A percentile compares a stretch with the other conserved stretches of the same genome.
Conservation (phyloP, 2,329 filamentous ascomycete species). For the Exophiala lecanii-corni region DNA sequence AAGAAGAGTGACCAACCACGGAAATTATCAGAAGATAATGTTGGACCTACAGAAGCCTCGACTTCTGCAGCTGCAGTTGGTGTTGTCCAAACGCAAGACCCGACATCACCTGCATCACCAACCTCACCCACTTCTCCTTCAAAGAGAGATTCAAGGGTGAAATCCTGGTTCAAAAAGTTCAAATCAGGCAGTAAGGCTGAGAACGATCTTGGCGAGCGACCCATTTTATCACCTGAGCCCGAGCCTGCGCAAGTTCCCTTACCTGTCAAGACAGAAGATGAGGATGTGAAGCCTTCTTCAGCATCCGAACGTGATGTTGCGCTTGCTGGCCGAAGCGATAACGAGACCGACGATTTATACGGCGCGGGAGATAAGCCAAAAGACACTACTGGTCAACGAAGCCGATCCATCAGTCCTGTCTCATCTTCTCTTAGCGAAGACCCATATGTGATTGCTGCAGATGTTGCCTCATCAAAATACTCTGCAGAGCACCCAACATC, state of each 20-base stretch:
- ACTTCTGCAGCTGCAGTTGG: slow-evolving; percentile 6
- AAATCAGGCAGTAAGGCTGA: slow-evolving; percentile 19
- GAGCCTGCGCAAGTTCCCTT: slow-evolving; percentile 1
- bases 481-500: slow-evolving; percentile 14
- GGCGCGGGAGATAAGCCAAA: slow-evolving; percentile 14
- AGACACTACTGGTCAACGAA: slow-evolving; percentile 3
- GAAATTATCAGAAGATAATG: slow-evolving; percentile 5
- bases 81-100: slow-evolving; percentile 7
- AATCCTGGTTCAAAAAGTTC: slow-evolving; percentile 24
- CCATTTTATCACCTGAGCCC: slow-evolving; percentile 1
- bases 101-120: slow-evolving; percentile 5
- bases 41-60: slow-evolving; percentile 4
- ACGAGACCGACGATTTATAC: slow-evolving; percentile 27
- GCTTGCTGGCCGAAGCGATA: slow-evolving; percentile 23
- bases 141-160: slow-evolving; percentile 22
- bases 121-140: slow-evolving; percentile 18
- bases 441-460: slow-evolving; percentile 19
- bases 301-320: slow-evolving; percentile 28
- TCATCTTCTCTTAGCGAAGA: slow-evolving; percentile 15
- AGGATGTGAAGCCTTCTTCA: slow-evolving; percentile 12
- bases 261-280: slow-evolving; percentile 3
- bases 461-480: slow-evolving; percentile 21
- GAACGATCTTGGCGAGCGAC: slow-evolving; percentile 12
- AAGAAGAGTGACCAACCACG: slow-evolving; percentile 1
- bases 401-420: slow-evolving; percentile 24